Evolutionary conservation across 805 yeast species (phyloP), one percentile per base, ranked within the genome.

Genomic region (Isabelozyma rhagii): DNA sequence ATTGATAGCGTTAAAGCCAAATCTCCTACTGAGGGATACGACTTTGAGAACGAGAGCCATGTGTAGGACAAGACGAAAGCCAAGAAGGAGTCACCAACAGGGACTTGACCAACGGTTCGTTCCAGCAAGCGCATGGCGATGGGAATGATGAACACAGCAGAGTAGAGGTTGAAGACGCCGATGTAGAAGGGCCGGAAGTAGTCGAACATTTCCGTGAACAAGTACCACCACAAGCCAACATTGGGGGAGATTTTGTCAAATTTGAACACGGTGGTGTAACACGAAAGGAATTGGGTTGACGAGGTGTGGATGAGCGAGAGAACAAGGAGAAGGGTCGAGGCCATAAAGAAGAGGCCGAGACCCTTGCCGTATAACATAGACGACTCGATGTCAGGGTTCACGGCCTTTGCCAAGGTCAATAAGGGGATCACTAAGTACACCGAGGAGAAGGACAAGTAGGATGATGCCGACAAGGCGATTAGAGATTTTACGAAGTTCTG

Each of bases 181-280:
- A 85, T 71, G 74, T 88, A 94, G 61, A 94, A 91, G 17, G 89
- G 83, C 28, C 85, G 79, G 75, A 93, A 94, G 62, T 84, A 87
- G 48, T 87, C 94, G 69, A 94, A 94, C 82, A 94, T 88, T 67
- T 94, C 99, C 41, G 93, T 87, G 74, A 94, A 94, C 59, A 92
- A 84, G 71, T 94, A 94, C 99, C 99, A 94, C 99, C 99, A 94
- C 17, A 94, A 73, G 0, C 99, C 99, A 55, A 94, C 66, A 67
- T 94, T 94, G 27, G 99, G 99, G 5, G 84, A 77, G 52, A 91
- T 81, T 54, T 89, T 92, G 39, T 77, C 77, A 58, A 89, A 85
- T 21, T 73, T 71, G 5, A 89, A 61, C 5, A 80, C 67, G 3
- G 82, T 74, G 13, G 85, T 83, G 60, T 85, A 89, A 52, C 71